Base-by-base conservation (phyloP, 2,329 filamentous ascomycete genomes). In the Aspergillus hiratsukae region DNA sequence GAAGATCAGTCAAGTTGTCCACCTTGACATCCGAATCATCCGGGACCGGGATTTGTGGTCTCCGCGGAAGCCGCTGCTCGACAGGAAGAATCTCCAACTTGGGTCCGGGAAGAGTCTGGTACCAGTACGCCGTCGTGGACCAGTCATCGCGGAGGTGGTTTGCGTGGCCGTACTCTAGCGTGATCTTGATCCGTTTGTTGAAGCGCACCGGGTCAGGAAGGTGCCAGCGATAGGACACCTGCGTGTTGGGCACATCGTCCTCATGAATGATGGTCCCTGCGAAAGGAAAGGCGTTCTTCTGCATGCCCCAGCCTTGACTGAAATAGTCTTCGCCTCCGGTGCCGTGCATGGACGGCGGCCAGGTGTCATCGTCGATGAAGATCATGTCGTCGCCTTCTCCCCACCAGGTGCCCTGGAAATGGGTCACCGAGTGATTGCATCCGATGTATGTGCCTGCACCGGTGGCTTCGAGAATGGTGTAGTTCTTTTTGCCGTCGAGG, bases 361-460 rank as follows among this genome's bases (percentile, higher is more conserved):
- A 72, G 7, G 65, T 68, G 52, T 72, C 69, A 53, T 72, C 68
- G 59, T 72, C 69, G 54, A 72, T 70, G 49, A 66, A 72, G 58
- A 72, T 71, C 67, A 72, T 70, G 50, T 71, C 69, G 56, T 72
- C 69, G 54, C 69, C 69, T 46, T 72, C 69, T 6, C 69, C 69
- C 69, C 69, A 72, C 69, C 69, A 72, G 3, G 69, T 71, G 10
- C 67, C 69, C 57, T 72, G 70, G 49, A 66, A 68, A 51, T 72
- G 70, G 3, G 56, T 48, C 14, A 72, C 69, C 17, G 64, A 69
- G 51, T 72, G 70, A 48, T 72, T 72, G 61, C 67, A 71, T 45
- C 69, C 70, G 21, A 72, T 69, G 52, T 65, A 72, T 3, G 63
- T 57, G 4, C 70, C 70, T 1, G 66, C 64, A 9, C 69, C 69